These are phyloP conservation scores for Amauroascus niger DNA, from an alignment of 2,329 filamentous ascomycete species.

Conservation along the genomic window DNA sequence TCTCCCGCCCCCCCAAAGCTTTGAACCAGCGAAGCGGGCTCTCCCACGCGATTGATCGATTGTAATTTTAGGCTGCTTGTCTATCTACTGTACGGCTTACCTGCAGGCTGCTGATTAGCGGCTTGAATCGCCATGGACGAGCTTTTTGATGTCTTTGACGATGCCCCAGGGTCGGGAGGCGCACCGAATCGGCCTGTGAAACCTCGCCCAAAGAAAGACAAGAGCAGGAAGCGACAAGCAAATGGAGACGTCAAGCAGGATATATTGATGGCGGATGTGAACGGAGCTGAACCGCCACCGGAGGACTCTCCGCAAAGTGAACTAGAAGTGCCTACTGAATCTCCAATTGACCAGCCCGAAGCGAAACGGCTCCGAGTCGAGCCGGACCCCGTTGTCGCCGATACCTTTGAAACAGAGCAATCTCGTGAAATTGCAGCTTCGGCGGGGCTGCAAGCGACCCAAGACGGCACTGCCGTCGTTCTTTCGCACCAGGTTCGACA, in stretches of 20 bases:
- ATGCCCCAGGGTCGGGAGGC: conserved; percentile 45
- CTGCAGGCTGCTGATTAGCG: background rate
- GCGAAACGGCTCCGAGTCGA: conserved; percentile 47
- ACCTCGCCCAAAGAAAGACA: conserved; percentile 44
- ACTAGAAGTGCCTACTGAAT: background rate
- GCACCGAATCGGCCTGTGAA: conserved; percentile 27
- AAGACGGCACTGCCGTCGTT: conserved; percentile 57
- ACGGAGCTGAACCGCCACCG: conserved; percentile 26
- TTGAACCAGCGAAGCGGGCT: too few relatives aligned
- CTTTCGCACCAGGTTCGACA: conserved; percentile 97
- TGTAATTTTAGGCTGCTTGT: too few relatives aligned
- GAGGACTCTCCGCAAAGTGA: conserved; percentile 16
- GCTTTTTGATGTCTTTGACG: conserved; percentile 73
- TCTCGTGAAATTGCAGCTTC: conserved; percentile 80
- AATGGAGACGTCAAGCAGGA: conserved; percentile 61
- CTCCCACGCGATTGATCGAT: background rate
- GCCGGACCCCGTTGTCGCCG: conserved; percentile 73
- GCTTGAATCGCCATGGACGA: conserved; percentile 54
- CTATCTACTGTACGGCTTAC: background rate
- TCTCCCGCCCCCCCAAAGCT: too few relatives aligned
- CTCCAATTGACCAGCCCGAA: conserved; percentile 32
- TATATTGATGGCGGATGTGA: conserved; percentile 24
- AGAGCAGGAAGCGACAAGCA: conserved; percentile 75
- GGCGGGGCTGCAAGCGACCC: conserved; percentile 54
- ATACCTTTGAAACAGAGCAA: conserved; percentile 90